Percentiles rank a stretch among this genome's conserved stretches.
phyloP scores from a whole-genome alignment of 2,329 filamentous ascomycete species.

The Clarireedia hainanense region DNA sequence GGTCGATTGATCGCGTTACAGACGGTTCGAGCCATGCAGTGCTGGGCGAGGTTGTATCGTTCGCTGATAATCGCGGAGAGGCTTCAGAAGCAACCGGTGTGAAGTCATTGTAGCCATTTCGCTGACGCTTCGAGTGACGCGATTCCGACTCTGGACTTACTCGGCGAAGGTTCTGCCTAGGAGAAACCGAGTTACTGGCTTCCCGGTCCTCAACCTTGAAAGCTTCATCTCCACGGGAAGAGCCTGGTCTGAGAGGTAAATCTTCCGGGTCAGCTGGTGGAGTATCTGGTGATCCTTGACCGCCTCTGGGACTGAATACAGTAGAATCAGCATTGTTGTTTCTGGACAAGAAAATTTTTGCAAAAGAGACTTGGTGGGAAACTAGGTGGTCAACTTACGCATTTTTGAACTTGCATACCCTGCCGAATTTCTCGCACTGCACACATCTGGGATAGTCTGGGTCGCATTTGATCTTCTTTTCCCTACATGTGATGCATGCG shows the following conservation, averaged over 20 bases:
- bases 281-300: slow-evolving; percentile 29
- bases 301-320: slow-evolving; percentile 27
- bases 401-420: slow-evolving; percentile 77
- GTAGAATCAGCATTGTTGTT: slow-evolving; percentile 31
- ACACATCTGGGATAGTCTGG: slow-evolving; percentile 80
- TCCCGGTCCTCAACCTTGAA: slow-evolving; percentile 24
- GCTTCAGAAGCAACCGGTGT: slow-evolving; percentile 27
- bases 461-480: slow-evolving; percentile 98
- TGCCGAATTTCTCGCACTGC: slow-evolving; percentile 86
- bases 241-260: slow-evolving; percentile 20
- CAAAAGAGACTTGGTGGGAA: background rate
- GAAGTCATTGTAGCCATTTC: slow-evolving; percentile 25
- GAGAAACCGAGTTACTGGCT: slow-evolving; percentile 22
- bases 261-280: slow-evolving; percentile 28
- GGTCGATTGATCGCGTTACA: slow-evolving; percentile 10
- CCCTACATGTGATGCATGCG: slow-evolving; percentile 85
- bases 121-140: slow-evolving; percentile 26
- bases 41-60: slow-evolving; percentile 18
- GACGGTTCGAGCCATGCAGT: slow-evolving; percentile 18
- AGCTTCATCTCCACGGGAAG: slow-evolving; percentile 25
- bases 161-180: slow-evolving; percentile 19
- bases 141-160: slow-evolving; percentile 24
- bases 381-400: slow-evolving; percentile 51
- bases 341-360: background rate
- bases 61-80: slow-evolving; percentile 21